Conservation (phyloP, 164 flowering plant genomes). For the Aristolochia californica region DNA sequence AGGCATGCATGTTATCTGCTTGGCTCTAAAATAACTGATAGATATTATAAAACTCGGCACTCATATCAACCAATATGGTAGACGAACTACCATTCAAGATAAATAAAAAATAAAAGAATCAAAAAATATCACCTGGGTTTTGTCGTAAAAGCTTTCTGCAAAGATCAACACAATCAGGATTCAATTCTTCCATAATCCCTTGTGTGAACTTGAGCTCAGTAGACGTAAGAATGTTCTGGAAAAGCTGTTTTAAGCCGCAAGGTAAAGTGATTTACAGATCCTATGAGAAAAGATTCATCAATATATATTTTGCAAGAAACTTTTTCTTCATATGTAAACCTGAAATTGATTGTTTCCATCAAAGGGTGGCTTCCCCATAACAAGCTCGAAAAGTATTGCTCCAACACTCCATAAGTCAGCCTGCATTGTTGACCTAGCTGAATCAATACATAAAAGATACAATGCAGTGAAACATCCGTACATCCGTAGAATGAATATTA, state of each 20-base stretch:
- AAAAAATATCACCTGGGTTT: constrained; percentile 34
- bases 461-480: too few species aligned
- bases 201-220: constrained; percentile 39
- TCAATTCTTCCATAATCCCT: constrained; percentile 28
- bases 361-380: constrained; percentile 56
- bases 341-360: constrained; percentile 44
- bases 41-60: too few species aligned
- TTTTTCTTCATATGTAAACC: constrained; percentile 18
- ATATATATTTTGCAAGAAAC: background rate
- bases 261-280: background rate
- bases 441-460: background rate
- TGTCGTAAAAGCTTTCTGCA: constrained; percentile 50
- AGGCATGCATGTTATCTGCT: too few species aligned
- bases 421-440: constrained; percentile 15
- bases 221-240: constrained; percentile 39
- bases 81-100: background rate
- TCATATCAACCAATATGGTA: too few species aligned
- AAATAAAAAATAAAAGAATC: background rate
- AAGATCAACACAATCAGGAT: constrained; percentile 41
- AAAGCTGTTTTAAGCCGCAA: constrained; percentile 32
- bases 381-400: constrained; percentile 47
- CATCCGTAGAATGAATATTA: background rate
- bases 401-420: constrained; percentile 78
- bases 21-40: too few species aligned
- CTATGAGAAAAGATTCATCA: background rate